Evolutionary conservation across 2,329 filamentous ascomycete species (phyloP).

Genomic region (Xylaria sp.): DNA sequence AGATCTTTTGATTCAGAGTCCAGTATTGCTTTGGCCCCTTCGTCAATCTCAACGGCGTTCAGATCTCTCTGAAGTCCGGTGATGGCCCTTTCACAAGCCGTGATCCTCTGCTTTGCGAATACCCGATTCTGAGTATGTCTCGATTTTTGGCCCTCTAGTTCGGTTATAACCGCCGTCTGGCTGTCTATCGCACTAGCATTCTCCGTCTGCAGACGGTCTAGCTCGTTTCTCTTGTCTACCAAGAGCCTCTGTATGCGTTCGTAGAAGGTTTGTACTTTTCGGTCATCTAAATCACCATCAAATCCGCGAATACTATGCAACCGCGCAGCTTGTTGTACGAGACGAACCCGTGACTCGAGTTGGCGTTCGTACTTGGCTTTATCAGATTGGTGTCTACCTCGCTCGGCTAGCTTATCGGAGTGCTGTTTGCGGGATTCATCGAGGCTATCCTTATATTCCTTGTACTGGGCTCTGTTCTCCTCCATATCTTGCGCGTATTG

Average conservation of each 20-base stretch:
- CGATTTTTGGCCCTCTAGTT: slow-evolving; percentile 79
- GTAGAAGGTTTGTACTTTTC: slow-evolving; percentile 79
- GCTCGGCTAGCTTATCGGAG: slow-evolving; percentile 68
- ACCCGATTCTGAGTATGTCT: slow-evolving; percentile 79
- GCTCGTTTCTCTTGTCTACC: slow-evolving; percentile 79
- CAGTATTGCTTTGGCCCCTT: slow-evolving; percentile 82
- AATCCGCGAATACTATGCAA: slow-evolving; percentile 85
- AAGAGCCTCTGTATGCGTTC: slow-evolving; percentile 79
- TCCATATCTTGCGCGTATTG: slow-evolving; percentile 73
- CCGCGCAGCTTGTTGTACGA: slow-evolving; percentile 82
- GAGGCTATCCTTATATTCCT: slow-evolving; percentile 68
- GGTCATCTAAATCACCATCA: slow-evolving; percentile 80
- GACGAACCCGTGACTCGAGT: slow-evolving; percentile 73
- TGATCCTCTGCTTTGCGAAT: slow-evolving; percentile 77
- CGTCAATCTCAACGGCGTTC: slow-evolving; percentile 82
- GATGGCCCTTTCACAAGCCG: slow-evolving; percentile 77
- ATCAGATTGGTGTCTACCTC: slow-evolving; percentile 84
- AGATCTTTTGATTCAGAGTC: slow-evolving; percentile 79
- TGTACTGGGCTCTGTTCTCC: slow-evolving; percentile 71
- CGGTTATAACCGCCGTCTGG: slow-evolving; percentile 77
- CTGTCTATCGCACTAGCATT: slow-evolving; percentile 78
- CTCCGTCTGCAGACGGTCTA: slow-evolving; percentile 79
- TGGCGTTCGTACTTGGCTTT: slow-evolving; percentile 89
- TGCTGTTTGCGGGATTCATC: slow-evolving; percentile 58
- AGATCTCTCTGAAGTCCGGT: slow-evolving; percentile 73